Percentiles rank a stretch among this genome's conserved stretches.
Conservation (phyloP, 768 basidiomycete species). For the Mycena floridula region DNA sequence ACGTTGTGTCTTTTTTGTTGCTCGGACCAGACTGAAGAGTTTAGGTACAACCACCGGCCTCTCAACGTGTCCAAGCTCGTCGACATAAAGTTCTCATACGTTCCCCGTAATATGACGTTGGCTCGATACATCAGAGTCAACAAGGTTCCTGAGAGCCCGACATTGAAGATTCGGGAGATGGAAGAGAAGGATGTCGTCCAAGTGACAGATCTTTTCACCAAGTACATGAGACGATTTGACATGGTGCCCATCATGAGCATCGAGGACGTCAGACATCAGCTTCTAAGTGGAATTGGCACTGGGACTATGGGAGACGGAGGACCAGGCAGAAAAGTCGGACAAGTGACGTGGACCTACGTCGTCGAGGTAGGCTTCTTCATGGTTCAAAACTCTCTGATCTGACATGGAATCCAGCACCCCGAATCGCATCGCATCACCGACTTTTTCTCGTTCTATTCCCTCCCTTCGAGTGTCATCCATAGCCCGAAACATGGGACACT, state of each 20-base stretch:
- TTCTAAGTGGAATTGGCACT: conserved; percentile 77
- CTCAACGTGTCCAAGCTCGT: conserved; percentile 90
- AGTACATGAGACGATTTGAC: conserved; percentile 83
- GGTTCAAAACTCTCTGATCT: not conserved
- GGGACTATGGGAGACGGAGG: conserved; percentile 46
- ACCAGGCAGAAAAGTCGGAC: conserved; percentile 54
- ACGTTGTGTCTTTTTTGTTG: conserved; percentile 15
- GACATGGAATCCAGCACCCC: conserved; percentile 54
- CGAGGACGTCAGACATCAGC: conserved; percentile 82
- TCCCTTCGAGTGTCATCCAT: conserved; percentile 90
- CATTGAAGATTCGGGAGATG: conserved; percentile 79
- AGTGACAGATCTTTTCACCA: conserved; percentile 63
- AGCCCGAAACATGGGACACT: conserved; percentile 65
- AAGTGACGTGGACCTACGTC: conserved; percentile 95
- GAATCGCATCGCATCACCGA: conserved; percentile 83
- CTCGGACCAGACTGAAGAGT: conserved; percentile 5
- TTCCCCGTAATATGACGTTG: conserved; percentile 82
- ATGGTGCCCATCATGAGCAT: conserved; percentile 68
- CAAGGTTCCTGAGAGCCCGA: conserved; percentile 50
- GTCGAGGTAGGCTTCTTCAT: conserved; percentile 61
- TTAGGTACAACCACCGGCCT: conserved; percentile 86
- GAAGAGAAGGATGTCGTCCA: conserved; percentile 68
- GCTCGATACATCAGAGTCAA: conserved; percentile 83
- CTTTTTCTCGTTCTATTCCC: conserved; percentile 94
- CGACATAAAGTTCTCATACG: conserved; percentile 82